Percentiles rank a stretch among this genome's conserved stretches.
These are phyloP conservation scores for Chionographis japonica DNA, from an alignment of 106 monocot species.

Conservation along the genomic window DNA sequence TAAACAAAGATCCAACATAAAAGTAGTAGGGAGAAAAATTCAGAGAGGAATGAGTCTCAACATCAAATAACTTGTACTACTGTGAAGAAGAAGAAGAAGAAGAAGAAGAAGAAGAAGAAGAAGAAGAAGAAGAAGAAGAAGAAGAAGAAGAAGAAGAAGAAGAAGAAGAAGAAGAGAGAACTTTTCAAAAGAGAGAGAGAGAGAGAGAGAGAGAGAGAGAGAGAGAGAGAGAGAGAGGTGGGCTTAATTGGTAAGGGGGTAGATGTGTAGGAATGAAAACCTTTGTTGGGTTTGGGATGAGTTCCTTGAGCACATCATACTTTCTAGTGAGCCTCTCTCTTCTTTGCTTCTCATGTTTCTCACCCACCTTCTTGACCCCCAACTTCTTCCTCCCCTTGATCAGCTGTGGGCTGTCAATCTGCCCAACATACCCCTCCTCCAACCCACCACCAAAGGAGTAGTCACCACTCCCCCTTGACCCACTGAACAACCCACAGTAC, in stretches of 20 bases:
- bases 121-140: too few relatives aligned
- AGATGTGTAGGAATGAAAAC: conserved; percentile 8
- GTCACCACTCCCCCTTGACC: neutral
- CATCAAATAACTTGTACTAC: too few relatives aligned
- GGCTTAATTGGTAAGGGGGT: neutral
- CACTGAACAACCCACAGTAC: neutral
- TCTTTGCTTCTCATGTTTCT: conserved; percentile 64
- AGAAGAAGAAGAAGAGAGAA: too few relatives aligned
- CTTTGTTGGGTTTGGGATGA: conserved; percentile 65
- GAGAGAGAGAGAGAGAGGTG: too few relatives aligned
- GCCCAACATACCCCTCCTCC: neutral
- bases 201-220: neutral
- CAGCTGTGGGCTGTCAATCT: neutral
- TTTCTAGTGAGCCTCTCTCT: conserved; percentile 45
- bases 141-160: too few relatives aligned
- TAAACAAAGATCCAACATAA: too few relatives aligned
- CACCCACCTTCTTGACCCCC: neutral
- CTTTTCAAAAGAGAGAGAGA: neutral
- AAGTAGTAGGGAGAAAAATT: too few relatives aligned
- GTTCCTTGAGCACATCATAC: conserved; percentile 39
- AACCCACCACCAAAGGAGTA: neutral
- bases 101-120: too few relatives aligned
- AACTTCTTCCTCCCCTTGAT: conserved; percentile 9
- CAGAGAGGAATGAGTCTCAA: too few relatives aligned
- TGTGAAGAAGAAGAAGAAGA: too few relatives aligned